Percentiles rank a stretch among this genome's conserved stretches.
Evolutionary conservation across 2,329 filamentous ascomycete species (phyloP).

Genomic region (Fusarium nodosum): DNA sequence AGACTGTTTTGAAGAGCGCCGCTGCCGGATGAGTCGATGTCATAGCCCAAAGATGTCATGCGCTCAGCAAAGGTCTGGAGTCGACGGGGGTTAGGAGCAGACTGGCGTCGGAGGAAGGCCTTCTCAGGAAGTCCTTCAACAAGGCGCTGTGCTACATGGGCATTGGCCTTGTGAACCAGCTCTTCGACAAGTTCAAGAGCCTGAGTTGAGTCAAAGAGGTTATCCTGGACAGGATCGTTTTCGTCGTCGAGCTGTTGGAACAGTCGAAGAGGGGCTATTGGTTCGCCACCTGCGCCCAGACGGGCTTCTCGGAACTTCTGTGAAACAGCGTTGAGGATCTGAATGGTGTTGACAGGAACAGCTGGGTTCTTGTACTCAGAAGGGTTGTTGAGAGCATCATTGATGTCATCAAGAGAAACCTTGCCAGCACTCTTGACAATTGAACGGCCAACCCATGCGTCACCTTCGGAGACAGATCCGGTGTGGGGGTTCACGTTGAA

Average conservation of each 20-base stretch:
- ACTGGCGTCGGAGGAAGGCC: slow-evolving; percentile 89
- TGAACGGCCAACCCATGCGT: slow-evolving; percentile 93
- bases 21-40: slow-evolving; percentile 90
- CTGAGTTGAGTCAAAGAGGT: slow-evolving; percentile 91
- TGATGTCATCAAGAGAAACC: slow-evolving; percentile 86
- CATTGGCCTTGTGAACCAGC: slow-evolving; percentile 92
- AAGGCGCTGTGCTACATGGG: slow-evolving; percentile 88
- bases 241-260: slow-evolving; percentile 97
- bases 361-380: slow-evolving; percentile 73
- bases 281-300: slow-evolving; percentile 82
- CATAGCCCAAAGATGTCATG: slow-evolving; percentile 91
- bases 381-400: slow-evolving; percentile 79
- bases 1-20: slow-evolving; percentile 93
- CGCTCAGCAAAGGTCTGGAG: slow-evolving; percentile 92
- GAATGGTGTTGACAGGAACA: slow-evolving; percentile 80
- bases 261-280: slow-evolving; percentile 87
- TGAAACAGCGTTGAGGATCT: slow-evolving; percentile 83
- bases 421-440: slow-evolving; percentile 93
- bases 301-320: slow-evolving; percentile 92
- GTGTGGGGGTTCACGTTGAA: slow-evolving; percentile 89
- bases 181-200: slow-evolving; percentile 96
- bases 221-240: slow-evolving; percentile 95
- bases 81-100: slow-evolving; percentile 86
- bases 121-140: slow-evolving; percentile 86
- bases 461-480: slow-evolving; percentile 83